A percentile compares a stretch with the other conserved stretches of the same genome.
These are phyloP conservation scores for Aspergillus novofumigatus DNA, from an alignment of 2,329 filamentous ascomycete genomes.

Conservation along the genomic window DNA sequence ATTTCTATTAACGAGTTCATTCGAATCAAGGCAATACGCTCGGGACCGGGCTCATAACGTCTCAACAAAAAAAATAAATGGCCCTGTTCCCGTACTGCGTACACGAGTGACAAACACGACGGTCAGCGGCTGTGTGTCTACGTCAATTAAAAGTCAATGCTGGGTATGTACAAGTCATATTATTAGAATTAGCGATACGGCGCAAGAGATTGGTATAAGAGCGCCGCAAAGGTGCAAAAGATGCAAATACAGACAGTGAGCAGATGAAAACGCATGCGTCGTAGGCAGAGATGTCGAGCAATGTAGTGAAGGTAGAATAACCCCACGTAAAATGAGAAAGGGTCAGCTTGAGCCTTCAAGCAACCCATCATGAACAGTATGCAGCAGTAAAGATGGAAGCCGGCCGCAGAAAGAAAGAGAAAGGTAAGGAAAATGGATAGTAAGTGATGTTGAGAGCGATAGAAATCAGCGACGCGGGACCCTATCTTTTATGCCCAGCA, in stretches of 20 bases:
- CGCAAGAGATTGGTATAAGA: constrained; percentile 12
- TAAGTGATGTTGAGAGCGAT: background rate
- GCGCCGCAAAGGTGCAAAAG: constrained; percentile 1
- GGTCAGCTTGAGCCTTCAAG: background rate
- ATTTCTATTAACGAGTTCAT: background rate
- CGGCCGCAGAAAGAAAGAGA: background rate
- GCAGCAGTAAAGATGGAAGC: background rate
- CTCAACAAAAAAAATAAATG: background rate
- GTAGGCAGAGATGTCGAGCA: background rate
- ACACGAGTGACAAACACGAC: background rate
- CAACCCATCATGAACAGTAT: background rate
- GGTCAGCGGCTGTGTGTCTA: background rate
- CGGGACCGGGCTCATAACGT: background rate
- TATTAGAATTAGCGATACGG: constrained; percentile 18
- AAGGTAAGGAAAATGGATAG: background rate
- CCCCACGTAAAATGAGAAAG: background rate
- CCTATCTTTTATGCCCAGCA: background rate
- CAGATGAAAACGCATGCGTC: constrained; percentile 3
- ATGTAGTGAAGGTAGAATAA: background rate
- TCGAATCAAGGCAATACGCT: background rate
- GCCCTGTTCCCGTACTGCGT: background rate
- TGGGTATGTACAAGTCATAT: constrained; percentile 20
- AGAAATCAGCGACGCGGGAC: background rate
- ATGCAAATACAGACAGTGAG: constrained; percentile 2
- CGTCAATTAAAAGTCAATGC: background rate